A percentile compares a stretch with the other conserved stretches of the same genome.
Evolutionary conservation across 2,329 filamentous ascomycete species (phyloP).

Genomic region (Cladosporium sp.): DNA sequence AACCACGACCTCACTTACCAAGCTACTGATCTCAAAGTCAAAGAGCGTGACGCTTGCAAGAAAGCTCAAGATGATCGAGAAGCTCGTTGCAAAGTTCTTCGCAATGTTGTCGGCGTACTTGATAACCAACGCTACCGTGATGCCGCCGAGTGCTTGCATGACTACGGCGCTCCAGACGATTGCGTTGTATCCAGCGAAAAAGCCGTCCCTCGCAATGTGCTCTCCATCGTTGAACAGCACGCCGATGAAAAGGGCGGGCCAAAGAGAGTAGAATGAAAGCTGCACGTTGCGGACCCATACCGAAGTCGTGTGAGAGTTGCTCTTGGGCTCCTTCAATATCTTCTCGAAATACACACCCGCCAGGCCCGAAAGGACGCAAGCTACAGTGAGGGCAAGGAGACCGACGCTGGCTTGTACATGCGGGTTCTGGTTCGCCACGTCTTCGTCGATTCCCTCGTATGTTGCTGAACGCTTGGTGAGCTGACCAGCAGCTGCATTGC

Average conservation of each 20-base stretch:
- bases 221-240: constrained; percentile 85
- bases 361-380: constrained; percentile 78
- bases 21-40: constrained; percentile 70
- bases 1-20: constrained; percentile 58
- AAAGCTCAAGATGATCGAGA: constrained; percentile 86
- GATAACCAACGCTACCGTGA: constrained; percentile 80
- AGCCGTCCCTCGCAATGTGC: constrained; percentile 79
- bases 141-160: constrained; percentile 80
- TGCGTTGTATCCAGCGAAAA: constrained; percentile 93
- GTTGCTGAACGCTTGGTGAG: constrained; percentile 76
- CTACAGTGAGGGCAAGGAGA: constrained; percentile 73
- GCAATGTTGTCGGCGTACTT: constrained; percentile 86
- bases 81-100: constrained; percentile 90
- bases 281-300: constrained; percentile 96
- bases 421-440: constrained; percentile 55
- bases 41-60: constrained; percentile 85
- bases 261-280: constrained; percentile 89
- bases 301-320: constrained; percentile 63
- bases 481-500: constrained; percentile 51
- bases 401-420: constrained; percentile 79
- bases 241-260: constrained; percentile 83
- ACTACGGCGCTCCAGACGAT: constrained; percentile 84
- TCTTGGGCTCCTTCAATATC: constrained; percentile 77
- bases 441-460: constrained; percentile 81
- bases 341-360: constrained; percentile 90